Base-by-base conservation (phyloP, 345 rosid genomes). In the Cardamine resedifolia region DNA sequence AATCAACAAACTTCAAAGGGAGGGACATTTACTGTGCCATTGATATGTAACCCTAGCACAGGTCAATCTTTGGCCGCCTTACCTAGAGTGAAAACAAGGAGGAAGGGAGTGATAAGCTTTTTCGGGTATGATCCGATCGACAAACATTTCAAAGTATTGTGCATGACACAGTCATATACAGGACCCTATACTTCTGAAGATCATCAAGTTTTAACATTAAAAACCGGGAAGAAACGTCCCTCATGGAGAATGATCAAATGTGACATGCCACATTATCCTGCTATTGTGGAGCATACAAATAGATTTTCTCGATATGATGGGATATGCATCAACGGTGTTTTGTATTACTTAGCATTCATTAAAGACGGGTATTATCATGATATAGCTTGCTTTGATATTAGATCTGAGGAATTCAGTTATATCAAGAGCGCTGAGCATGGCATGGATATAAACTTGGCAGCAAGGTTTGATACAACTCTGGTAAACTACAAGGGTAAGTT, bases 41-140 rank as follows among this genome's bases (percentile, higher is more conserved):
- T 9, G 39, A 7, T 70, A 24, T 70, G 66, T 58, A 59, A 70
- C 74, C 74, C 59, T 59, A 70, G 58, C 67, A 70, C 74, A n/a
- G 74, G 59, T 24, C 6, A 48, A 18, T 23, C 1, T 16, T 6
- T 58, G 2, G 2, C 19, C 44, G 2, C 19, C 44, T 58, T 70
- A 34, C 58, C 49, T 0, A 47, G 4, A 24, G 19, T 70, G 27
- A n/a, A 15, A 21, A 58, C 66, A 31, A 45, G 34, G 41, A 68
- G 27, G 66, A 58, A n/a, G 58, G 14, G 0, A 9, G 48, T 45
- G 14, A 31, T 10, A 0, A 47, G 15, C 19, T 58, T 9, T 47
- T 48, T 58, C 1, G 49, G 66, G 3, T 70, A 20, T 30, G 65
- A 69, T 45, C 73, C 64, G 4, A 45, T 69, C 41, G 26, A 8